A percentile compares a stretch with the other conserved stretches of the same genome.
Evolutionary conservation across 768 basidiomycete species (phyloP).

Genomic region (Porphyrellus cyaneotinctus): DNA sequence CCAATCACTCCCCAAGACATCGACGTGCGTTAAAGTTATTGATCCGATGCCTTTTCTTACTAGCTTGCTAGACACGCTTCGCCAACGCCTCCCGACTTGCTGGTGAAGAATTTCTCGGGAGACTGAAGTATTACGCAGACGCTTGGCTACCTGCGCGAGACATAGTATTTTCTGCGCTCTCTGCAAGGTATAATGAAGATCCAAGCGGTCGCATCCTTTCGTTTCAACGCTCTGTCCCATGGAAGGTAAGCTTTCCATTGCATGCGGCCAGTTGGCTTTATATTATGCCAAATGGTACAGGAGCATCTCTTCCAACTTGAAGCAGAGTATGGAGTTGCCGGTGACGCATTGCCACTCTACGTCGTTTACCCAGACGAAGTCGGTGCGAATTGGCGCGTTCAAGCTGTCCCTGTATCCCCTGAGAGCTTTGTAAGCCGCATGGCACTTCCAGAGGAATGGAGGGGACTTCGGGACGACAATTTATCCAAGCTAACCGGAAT

Average conservation of each 20-base stretch:
- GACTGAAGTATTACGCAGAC: conserved; percentile 76
- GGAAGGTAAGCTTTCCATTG: conserved; percentile 59
- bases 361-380: conserved; percentile 87
- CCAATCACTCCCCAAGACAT: conserved; percentile 55
- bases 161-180: conserved; percentile 60
- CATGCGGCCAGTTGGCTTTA: background rate
- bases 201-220: conserved; percentile 73
- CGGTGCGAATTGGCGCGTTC: conserved; percentile 77
- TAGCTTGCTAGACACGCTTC: conserved; percentile 57
- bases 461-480: conserved; percentile 83
- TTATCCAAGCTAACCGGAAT: conserved; percentile 73
- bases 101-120: conserved; percentile 78
- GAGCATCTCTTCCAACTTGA: conserved; percentile 93
- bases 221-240: conserved; percentile 77
- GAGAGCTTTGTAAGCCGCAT: conserved; percentile 91
- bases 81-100: conserved; percentile 73
- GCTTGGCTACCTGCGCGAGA: conserved; percentile 93
- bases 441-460: conserved; percentile 89
- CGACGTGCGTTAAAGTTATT: conserved; percentile 53
- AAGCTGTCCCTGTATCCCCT: conserved; percentile 79
- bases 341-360: conserved; percentile 64
- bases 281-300: conserved; percentile 33
- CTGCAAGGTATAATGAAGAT: conserved; percentile 57
- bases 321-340: conserved; percentile 43
- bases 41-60: conserved; percentile 9